Evolutionary conservation across 441 rosid genomes (phyloP).

Genomic region (Croton setiger): DNA sequence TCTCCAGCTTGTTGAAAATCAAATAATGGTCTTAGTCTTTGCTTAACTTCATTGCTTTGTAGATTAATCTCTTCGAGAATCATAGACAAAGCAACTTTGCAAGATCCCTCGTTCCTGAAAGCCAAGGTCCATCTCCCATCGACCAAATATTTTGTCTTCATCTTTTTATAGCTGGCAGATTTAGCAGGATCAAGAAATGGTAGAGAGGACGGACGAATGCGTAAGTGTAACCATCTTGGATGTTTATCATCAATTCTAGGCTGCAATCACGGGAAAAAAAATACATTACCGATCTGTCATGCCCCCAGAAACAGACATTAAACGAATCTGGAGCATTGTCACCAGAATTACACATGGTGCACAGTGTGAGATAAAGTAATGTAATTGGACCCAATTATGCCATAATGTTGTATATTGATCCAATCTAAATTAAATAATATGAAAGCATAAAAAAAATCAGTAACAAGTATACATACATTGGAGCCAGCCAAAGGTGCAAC

Average conservation of each 20-base stretch:
- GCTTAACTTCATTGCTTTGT: conserved; percentile 68
- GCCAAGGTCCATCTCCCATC: conserved; percentile 98
- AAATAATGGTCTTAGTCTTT: conserved; percentile 60
- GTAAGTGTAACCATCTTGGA: conserved; percentile 80
- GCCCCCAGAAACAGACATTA: not conserved
- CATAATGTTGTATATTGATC: not conserved
- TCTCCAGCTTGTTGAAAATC: conserved; percentile 47
- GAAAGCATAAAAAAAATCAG: conserved; percentile 5
- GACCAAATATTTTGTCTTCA: conserved; percentile 61
- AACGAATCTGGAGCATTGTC: not conserved
- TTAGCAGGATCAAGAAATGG: conserved; percentile 61
- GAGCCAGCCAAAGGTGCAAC: conserved; percentile 88
- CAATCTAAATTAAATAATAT: not conserved
- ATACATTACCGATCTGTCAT: not conserved
- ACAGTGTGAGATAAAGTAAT: not conserved
- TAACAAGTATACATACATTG: conserved; percentile 41
- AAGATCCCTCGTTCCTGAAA: conserved; percentile 73
- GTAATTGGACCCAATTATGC: not conserved
- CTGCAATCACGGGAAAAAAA: conserved; percentile 36
- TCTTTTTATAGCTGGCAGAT: conserved; percentile 35
- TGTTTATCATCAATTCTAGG: conserved; percentile 85
- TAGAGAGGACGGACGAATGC: conserved; percentile 80
- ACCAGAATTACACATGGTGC: not conserved
- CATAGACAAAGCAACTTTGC: conserved; percentile 73
- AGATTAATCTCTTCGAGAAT: conserved; percentile 51